Percentiles rank a stretch among this genome's conserved stretches.
Conservation (phyloP, 306 rosid genomes). For the Prunus mira region DNA sequence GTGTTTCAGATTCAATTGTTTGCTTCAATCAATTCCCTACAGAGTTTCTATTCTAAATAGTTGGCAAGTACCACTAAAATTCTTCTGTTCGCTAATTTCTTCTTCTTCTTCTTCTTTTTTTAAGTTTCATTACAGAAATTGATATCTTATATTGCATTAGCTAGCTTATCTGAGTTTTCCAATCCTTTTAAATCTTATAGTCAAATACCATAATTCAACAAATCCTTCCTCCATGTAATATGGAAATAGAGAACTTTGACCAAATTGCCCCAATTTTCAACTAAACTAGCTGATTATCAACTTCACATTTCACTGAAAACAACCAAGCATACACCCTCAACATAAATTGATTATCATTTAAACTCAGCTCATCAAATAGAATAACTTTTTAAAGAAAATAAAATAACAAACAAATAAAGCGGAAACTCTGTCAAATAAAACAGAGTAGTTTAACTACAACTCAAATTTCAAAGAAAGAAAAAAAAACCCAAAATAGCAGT, state of each 20-base stretch:
- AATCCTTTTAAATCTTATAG: neutral
- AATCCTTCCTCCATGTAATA: too few species aligned
- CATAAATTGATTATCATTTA: neutral
- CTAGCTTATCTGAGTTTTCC: neutral
- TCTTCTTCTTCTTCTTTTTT: neutral
- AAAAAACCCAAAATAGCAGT: neutral
- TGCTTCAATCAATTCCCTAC: neutral
- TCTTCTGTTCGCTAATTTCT: neutral
- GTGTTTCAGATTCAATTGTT: slow-evolving; percentile 4
- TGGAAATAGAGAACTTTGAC: neutral
- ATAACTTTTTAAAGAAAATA: neutral
- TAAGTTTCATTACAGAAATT: neutral
- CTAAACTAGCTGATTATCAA: neutral
- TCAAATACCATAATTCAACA: neutral
- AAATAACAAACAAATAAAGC: neutral
- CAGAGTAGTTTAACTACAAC: neutral
- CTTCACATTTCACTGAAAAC: neutral
- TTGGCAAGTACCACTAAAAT: neutral
- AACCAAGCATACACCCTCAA: neutral
- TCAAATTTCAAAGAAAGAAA: neutral
- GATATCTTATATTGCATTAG: neutral
- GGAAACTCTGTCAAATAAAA: neutral
- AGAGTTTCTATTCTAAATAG: neutral
- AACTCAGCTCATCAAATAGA: neutral
- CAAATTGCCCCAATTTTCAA: neutral